Conservation (phyloP, 345 rosid genomes). For the Ricinus communis region DNA sequence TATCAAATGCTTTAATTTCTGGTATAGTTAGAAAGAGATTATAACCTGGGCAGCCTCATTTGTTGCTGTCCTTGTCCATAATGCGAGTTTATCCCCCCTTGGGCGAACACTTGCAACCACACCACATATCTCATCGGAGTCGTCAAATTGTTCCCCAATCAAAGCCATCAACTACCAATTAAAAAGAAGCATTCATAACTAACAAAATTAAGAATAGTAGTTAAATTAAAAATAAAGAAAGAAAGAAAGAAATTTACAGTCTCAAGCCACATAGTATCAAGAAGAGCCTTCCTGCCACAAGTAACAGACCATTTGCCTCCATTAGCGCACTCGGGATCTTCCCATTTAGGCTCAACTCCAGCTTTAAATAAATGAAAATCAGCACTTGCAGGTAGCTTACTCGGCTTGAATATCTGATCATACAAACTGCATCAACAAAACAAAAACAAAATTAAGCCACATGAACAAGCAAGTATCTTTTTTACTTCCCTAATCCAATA, state of each 20-base stretch:
- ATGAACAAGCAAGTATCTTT: background rate
- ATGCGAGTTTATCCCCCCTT: conserved; percentile 77
- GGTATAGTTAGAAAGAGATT: too few species aligned
- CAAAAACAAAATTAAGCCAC: too few species aligned
- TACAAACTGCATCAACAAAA: conserved; percentile 52
- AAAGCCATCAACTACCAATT: conserved; percentile 76
- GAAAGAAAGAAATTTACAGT: conserved; percentile 44
- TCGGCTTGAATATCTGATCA: conserved; percentile 76
- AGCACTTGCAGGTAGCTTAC: conserved; percentile 55
- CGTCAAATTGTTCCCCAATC: conserved; percentile 94
- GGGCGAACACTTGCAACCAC: conserved; percentile 91
- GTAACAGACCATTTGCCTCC: conserved; percentile 92
- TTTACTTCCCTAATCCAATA: background rate
- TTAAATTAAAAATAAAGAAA: background rate
- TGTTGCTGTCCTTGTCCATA: conserved; percentile 86
- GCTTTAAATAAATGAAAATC: conserved; percentile 87
- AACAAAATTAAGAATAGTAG: background rate
- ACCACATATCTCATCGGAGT: conserved; percentile 87
- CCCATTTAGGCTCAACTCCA: conserved; percentile 97
- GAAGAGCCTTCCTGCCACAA: conserved; percentile 43
- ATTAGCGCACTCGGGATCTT: conserved; percentile 88
- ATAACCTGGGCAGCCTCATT: conserved; percentile 91
- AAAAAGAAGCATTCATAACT: background rate
- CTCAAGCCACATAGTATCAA: conserved; percentile 85
- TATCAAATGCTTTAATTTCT: too few species aligned